These are phyloP conservation scores for Termitomyces sp. DNA, from an alignment of 768 basidiomycete species.

Conservation along the genomic window DNA sequence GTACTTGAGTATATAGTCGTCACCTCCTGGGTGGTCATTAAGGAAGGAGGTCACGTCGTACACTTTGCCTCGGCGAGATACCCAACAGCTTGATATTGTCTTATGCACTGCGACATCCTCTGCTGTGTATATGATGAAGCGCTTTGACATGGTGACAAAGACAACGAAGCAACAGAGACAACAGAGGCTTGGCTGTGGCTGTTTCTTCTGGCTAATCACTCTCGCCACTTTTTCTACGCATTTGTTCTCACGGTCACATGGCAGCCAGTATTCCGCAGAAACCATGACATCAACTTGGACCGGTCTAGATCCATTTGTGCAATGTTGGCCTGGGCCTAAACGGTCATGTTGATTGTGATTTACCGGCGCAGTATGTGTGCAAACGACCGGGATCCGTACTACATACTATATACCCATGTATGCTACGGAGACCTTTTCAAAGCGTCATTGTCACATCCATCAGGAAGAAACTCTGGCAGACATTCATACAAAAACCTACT, in stretches of 20 bases:
- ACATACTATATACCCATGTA: no score
- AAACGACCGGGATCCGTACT: no score
- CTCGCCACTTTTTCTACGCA: conserved; percentile 10
- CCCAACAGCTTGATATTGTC: conserved; percentile 66
- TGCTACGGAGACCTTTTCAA: no score
- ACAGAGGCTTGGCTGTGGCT: no score
- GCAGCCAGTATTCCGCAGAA: background rate
- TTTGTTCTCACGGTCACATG: conserved; percentile 13
- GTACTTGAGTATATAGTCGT: conserved; percentile 78
- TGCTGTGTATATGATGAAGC: conserved; percentile 65
- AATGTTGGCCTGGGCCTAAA: no score
- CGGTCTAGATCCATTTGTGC: no score
- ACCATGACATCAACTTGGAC: no score
- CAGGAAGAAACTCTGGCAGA: no score
- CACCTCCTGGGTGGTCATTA: conserved; percentile 89
- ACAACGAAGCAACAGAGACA: background rate
- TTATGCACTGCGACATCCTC: conserved; percentile 71
- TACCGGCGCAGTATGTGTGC: no score
- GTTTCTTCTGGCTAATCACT: background rate
- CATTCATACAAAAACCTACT: no score
- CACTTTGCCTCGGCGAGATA: conserved; percentile 74
- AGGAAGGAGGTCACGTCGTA: conserved; percentile 88
- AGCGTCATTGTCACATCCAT: no score
- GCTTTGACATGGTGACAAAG: conserved; percentile 49
- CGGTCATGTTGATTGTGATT: no score